Conservation (phyloP, 2,329 filamentous ascomycete species). For the Exutisphaerella laricina region DNA sequence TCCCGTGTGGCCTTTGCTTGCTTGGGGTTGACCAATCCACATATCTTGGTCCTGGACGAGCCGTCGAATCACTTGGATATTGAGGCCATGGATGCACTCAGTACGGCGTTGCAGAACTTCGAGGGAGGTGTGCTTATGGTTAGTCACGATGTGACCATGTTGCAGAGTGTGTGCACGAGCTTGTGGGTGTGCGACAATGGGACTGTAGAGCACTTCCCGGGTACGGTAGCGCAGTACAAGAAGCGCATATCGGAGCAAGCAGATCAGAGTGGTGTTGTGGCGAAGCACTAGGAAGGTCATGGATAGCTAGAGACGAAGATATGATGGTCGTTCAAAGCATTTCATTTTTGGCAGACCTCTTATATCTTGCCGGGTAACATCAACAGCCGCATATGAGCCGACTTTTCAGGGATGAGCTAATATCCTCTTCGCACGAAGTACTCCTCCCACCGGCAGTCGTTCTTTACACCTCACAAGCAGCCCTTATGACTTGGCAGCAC, state of each 20-base stretch:
- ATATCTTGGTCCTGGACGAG: slow-evolving; percentile 96
- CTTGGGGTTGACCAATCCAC: slow-evolving; percentile 84
- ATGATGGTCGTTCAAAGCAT: neutral
- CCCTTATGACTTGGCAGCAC: slow-evolving; percentile 64
- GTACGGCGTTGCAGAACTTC: slow-evolving; percentile 76
- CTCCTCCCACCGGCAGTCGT: no score
- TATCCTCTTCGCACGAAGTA: neutral
- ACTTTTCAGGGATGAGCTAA: neutral
- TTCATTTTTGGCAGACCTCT: neutral
- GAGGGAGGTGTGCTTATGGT: slow-evolving; percentile 97
- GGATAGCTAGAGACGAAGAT: no score
- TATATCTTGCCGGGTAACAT: neutral
- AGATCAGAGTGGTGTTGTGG: slow-evolving; percentile 72
- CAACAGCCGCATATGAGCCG: neutral
- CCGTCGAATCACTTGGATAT: slow-evolving; percentile 99
- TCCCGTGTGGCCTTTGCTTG: slow-evolving; percentile 98
- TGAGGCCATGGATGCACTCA: slow-evolving; percentile 92
- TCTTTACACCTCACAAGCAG: no score
- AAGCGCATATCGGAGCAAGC: slow-evolving; percentile 81
- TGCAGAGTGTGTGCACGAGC: slow-evolving; percentile 90
- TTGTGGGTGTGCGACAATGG: slow-evolving; percentile 96
- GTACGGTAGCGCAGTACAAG: slow-evolving; percentile 95
- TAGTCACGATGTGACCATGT: slow-evolving; percentile 88
- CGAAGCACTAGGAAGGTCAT: slow-evolving; percentile 34
- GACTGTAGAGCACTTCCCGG: slow-evolving; percentile 91